Conservation (phyloP, 176 grass and related monocot species). For the Areca catechu region DNA sequence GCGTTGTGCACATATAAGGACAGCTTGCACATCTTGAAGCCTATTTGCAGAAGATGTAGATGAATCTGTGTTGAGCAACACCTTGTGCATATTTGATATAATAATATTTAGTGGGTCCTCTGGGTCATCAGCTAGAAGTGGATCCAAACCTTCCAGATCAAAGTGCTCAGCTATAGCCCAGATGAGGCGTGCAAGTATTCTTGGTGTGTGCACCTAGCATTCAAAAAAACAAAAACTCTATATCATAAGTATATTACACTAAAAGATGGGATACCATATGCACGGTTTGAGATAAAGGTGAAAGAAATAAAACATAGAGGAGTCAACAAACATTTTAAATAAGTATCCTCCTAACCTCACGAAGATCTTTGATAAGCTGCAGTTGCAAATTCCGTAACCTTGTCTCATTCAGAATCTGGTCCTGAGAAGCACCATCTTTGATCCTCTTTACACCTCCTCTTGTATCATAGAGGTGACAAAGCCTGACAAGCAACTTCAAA, state of each 20-base stretch:
- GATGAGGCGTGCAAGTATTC: constrained; percentile 74
- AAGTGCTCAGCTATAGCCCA: constrained; percentile 97
- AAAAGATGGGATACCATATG: too few relatives aligned
- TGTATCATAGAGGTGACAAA: constrained; percentile 95
- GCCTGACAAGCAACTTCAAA: constrained; percentile 83
- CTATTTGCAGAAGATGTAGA: constrained; percentile 71
- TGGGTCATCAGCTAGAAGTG: constrained; percentile 95
- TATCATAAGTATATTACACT: too few relatives aligned
- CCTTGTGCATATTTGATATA: constrained; percentile 94
- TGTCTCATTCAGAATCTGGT: constrained; percentile 98
- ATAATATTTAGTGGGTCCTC: constrained; percentile 96
- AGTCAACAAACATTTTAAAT: too few relatives aligned
- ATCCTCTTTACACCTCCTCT: constrained; percentile 95
- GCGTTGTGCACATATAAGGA: constrained; percentile 81
- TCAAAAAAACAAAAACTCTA: neutral
- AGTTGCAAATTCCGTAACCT: constrained; percentile 90
- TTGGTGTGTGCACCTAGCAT: constrained; percentile 77
- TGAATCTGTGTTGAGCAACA: constrained; percentile 80
- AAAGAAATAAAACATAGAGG: too few relatives aligned
- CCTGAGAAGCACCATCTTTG: constrained; percentile 88
- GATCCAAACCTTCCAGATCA: constrained; percentile 95
- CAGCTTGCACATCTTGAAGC: constrained; percentile 88
- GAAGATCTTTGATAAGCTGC: constrained; percentile 92
- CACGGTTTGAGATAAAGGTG: too few relatives aligned
- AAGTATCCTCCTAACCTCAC: constrained; percentile 49